phyloP scores from a whole-genome alignment of 2,329 filamentous ascomycete species.

The Thelonectria blattea region DNA sequence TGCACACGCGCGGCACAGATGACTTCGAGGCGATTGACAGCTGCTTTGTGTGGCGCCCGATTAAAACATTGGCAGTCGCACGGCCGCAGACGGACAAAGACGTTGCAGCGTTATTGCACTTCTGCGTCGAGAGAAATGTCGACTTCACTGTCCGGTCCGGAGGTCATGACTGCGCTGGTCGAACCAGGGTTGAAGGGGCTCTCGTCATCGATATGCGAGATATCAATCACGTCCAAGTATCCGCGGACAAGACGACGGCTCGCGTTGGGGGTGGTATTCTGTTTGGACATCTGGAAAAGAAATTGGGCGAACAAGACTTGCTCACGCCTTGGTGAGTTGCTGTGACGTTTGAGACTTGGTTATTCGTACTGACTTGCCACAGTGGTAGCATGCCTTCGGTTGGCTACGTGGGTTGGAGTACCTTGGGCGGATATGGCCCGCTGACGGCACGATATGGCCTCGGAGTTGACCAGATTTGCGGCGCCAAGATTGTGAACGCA shows the following conservation, averaged over 20 bases:
- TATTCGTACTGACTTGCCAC: not conserved
- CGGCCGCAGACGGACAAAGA: conserved; percentile 2
- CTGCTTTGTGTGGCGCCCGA: not conserved
- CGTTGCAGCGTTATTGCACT: conserved; percentile 1
- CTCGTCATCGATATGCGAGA: conserved; percentile 28
- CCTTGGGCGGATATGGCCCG: conserved; percentile 15
- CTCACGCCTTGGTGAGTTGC: conserved; percentile 7
- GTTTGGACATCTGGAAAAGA: fast-evolving
- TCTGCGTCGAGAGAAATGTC: not conserved
- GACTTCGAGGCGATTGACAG: not conserved
- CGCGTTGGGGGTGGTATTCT: conserved; percentile 16
- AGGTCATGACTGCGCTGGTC: conserved; percentile 18
- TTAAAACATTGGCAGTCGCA: not conserved
- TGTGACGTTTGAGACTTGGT: not conserved
- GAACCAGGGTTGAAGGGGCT: not conserved
- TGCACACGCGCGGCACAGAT: not conserved
- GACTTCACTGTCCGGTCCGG: conserved; percentile 14
- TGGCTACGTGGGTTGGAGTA: conserved; percentile 26
- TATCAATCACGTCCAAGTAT: conserved; percentile 5
- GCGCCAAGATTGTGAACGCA: conserved; percentile 1
- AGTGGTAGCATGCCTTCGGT: not conserved
- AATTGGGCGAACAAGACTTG: not conserved
- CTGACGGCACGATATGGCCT: conserved; percentile 8
- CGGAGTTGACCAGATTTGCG: conserved; percentile 20
- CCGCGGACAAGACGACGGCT: not conserved